These are phyloP conservation scores for Aspergillus quadricinctus DNA, from an alignment of 2,329 filamentous ascomycete genomes.

Conservation along the genomic window DNA sequence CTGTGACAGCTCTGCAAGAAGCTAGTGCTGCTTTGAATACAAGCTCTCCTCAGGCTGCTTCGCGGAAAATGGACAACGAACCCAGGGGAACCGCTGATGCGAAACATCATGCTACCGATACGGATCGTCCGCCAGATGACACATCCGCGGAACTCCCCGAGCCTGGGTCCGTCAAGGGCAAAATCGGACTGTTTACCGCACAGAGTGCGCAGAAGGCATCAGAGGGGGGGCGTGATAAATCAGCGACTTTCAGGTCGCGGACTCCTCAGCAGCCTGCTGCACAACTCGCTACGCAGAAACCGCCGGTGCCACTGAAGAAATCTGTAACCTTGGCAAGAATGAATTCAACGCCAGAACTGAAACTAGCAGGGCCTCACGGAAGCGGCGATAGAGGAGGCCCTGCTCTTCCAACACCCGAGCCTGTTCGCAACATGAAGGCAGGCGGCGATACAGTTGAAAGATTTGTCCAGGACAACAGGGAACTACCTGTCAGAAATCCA, in stretches of 20 bases:
- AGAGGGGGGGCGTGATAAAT: constrained; percentile 10
- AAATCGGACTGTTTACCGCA: constrained; percentile 31
- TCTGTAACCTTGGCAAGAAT: constrained; percentile 1
- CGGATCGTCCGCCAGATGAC: constrained; percentile 10
- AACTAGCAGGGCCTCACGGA: constrained; percentile 6
- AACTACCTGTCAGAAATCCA: not conserved
- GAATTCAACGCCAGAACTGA: constrained; percentile 2
- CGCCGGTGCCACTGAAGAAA: constrained; percentile 17
- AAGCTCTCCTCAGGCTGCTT: constrained; percentile 15
- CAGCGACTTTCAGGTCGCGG: constrained; percentile 14
- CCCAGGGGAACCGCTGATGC: constrained; percentile 15
- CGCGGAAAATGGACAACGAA: constrained; percentile 14
- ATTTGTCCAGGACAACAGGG: constrained; percentile 2
- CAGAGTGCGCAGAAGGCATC: constrained; percentile 9
- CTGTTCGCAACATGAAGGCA: constrained; percentile 16
- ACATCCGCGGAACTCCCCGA: constrained; percentile 25
- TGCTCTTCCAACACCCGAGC: constrained; percentile 22
- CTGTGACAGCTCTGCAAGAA: constrained; percentile 30
- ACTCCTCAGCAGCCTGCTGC: constrained; percentile 33
- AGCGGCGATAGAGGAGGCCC: constrained; percentile 9
- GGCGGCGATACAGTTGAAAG: constrained; percentile 3
- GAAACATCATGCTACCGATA: constrained; percentile 12
- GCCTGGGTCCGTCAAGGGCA: constrained; percentile 35
- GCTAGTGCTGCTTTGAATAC: constrained; percentile 34
- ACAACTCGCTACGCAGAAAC: constrained; percentile 30